Evolutionary conservation across 345 rosid genomes (phyloP), one percentile per base, ranked within the genome.

Genomic region (Brassica incana): DNA sequence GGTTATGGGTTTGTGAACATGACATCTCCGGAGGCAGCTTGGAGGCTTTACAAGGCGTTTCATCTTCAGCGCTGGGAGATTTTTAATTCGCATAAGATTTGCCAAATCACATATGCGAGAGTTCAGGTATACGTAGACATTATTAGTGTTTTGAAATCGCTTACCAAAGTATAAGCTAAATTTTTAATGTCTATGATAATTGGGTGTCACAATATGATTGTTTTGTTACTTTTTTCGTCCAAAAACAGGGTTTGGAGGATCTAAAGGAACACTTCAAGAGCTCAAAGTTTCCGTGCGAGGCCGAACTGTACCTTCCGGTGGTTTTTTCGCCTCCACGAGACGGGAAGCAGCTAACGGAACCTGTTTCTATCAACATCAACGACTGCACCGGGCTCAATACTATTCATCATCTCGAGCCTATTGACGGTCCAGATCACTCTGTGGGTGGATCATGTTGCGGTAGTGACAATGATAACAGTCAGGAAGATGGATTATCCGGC

Each of bases 1-100:
- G 99, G 99, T 36, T 96, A 96, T 83, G 99, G 98, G 71, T 96
- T 96, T 78, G 99, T 93, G 83, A 96, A 96, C 89, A 93, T 96
- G 97, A 96, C 99, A 2, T 86, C 98, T 3, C 89, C 98, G 0
- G 85, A 81, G 77, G 99, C 95, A 4, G 88, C 98, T 18, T 74
- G 83, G 90, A 87, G 97, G 85, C 82, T 96, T 8, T 90, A 91
- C 86, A 93, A 92, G 75, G 95, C 97, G 2, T 96, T 96, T 72
- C 91, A 96, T 68, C 87, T 78, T 75, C 97, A 88, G 43, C 90
- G 85, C 76, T 93, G 99, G 99, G 97, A 96, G 87, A 95, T 96
- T 69, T 93, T 90, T 81, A 93, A 93, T 81, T 93, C 98, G 3
- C 91, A 90, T 25, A 96, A 96, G 78, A 96, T 93, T 62, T 96